These are phyloP conservation scores for Avena atlantica DNA, from an alignment of 176 grass and related monocot species.

Conservation along the genomic window DNA sequence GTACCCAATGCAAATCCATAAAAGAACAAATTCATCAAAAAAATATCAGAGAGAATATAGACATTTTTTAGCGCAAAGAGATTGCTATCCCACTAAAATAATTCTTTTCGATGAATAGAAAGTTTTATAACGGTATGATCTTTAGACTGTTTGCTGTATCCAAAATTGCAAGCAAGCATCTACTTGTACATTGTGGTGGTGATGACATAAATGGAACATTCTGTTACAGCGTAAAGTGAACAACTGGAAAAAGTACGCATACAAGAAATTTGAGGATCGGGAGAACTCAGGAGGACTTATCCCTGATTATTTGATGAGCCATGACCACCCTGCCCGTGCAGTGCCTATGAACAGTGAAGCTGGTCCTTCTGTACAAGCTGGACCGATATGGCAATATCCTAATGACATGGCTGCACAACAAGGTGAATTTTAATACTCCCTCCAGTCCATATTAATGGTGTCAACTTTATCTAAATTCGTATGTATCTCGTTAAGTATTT, in stretches of 20 bases:
- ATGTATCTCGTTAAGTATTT: too few relatives aligned
- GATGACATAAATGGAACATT: not conserved
- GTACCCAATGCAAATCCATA: not conserved
- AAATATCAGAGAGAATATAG: not conserved
- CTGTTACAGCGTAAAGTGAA: constrained; percentile 19
- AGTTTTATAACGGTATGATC: not conserved
- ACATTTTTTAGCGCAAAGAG: not conserved
- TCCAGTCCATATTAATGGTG: too few relatives aligned
- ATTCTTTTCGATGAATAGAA: not conserved
- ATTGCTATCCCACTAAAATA: not conserved
- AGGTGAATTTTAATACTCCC: not conserved
- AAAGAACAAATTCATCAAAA: not conserved
- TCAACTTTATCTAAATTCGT: too few relatives aligned
- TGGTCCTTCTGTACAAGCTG: not conserved
- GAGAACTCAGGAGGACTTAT: not conserved
- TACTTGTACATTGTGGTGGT: not conserved
- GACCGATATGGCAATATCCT: not conserved
- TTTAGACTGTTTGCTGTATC: not conserved
- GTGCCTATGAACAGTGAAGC: constrained; percentile 2
- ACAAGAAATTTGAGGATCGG: not conserved
- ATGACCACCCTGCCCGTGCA: not conserved
- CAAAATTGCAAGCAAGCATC: not conserved
- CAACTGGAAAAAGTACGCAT: not conserved
- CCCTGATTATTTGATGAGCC: not conserved
- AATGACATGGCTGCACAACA: not conserved